Base-by-base conservation (phyloP, 441 rosid genomes). In the Arabidopsis lyrata region DNA sequence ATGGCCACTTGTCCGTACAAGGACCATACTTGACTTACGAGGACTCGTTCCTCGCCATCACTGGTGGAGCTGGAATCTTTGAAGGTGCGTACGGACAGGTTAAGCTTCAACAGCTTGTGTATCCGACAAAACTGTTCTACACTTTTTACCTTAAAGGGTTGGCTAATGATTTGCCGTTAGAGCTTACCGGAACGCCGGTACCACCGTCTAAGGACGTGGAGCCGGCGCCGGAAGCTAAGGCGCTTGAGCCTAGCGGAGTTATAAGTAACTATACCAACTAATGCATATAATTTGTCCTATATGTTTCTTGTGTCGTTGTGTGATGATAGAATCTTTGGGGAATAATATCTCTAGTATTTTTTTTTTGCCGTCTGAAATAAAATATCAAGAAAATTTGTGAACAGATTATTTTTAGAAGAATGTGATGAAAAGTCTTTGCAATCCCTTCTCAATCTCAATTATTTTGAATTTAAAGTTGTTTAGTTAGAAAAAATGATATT, bases 121-220 rank as follows among this genome's bases (percentile, higher is more conserved):
- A 83, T 63, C 98, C 98, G 2, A 84, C 86, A 77, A 93, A 93
- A 85, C 80, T 93, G 8, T 93, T 93, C 69, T 90, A 89, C 80
- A 89, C 93, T 0, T 93, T 93, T 52, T 88, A 89, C 57, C 74
- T 93, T 56, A 89, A 84, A 81, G 93, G 93, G 2, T 47, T 93
- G 15, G 74, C 82, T 66, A 14, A 29, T 53, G 88, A 87, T 22
- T 70, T 90, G 75, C 97, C 98, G 0, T 32, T 14, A 18, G 97
- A 86, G 77, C 86, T 93, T 12, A 72, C 90, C 8, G 84, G 82
- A 5, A 75, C 75, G 36, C 82, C 88, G 0, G 89, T 89, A 8
- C 68, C 77, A 2, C 95, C 95, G 0, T 66, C 68, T 47, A 91
- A 90, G 2, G 45, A 65, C 3, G 91, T 89, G 5, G 87, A 86